Conservation (phyloP, 441 rosid genomes). For the Macaranga tanarius region DNA sequence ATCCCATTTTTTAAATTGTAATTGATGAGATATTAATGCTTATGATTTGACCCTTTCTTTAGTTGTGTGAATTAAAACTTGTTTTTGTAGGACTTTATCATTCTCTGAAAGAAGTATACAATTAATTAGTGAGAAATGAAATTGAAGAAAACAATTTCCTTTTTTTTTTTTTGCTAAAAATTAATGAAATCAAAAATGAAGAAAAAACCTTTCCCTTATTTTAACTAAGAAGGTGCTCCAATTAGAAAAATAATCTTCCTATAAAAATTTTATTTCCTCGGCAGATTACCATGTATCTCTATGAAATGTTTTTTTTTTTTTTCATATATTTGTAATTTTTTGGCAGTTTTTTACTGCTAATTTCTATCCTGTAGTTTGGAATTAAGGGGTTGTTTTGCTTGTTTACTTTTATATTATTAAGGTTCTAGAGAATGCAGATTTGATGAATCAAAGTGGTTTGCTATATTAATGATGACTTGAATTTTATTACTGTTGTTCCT, state of each 20-base stretch:
- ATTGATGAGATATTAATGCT: too few relatives aligned
- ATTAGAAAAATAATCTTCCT: background rate
- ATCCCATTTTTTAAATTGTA: background rate
- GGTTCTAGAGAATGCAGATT: background rate
- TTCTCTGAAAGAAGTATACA: too few relatives aligned
- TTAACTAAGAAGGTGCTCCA: background rate
- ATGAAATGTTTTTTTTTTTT: too few relatives aligned
- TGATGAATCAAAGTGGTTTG: background rate
- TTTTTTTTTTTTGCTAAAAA: too few relatives aligned
- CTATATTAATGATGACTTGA: background rate
- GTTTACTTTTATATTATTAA: background rate
- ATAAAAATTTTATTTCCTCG: background rate
- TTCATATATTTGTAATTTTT: background rate
- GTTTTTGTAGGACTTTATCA: too few relatives aligned
- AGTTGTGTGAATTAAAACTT: too few relatives aligned
- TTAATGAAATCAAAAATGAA: too few relatives aligned
- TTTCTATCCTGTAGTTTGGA: background rate
- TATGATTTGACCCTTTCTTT: too few relatives aligned
- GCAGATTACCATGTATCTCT: too few relatives aligned
- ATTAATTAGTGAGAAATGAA: too few relatives aligned
- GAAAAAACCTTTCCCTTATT: background rate
- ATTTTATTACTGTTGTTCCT: background rate
- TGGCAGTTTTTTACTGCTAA: background rate
- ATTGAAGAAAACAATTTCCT: too few relatives aligned
- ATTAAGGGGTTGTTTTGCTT: background rate